These are phyloP conservation scores for Scenedesmus sp. DNA, from an alignment of 163 green algal species.

Conservation along the genomic window DNA sequence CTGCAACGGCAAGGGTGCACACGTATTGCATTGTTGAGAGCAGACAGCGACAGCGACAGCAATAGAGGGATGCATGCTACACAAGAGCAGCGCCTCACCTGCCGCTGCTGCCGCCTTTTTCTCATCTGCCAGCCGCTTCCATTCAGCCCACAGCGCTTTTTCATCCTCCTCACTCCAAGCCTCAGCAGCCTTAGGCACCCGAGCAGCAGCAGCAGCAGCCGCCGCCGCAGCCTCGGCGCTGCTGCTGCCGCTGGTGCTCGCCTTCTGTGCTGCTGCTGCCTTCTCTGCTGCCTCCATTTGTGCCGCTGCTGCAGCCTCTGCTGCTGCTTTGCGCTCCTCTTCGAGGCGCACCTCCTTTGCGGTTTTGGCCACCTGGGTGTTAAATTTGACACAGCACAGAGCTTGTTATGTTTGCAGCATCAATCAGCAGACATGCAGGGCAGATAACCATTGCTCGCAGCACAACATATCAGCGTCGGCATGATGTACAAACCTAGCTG, in stretches of 20 bases:
- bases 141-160: constrained; percentile 31
- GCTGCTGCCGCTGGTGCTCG: background rate
- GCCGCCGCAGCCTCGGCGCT: background rate
- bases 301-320: constrained; percentile 7
- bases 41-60: too few species aligned
- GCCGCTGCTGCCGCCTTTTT: constrained; percentile 30
- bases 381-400: too few species aligned
- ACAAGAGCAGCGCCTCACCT: too few species aligned
- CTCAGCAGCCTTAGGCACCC: background rate
- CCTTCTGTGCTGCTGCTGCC: constrained; percentile 11
- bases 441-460: too few species aligned
- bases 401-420: too few species aligned
- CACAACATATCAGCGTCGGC: too few species aligned
- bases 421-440: too few species aligned
- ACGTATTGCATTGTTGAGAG: too few species aligned
- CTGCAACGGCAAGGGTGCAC: background rate
- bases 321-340: constrained; percentile 31
- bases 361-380: constrained; percentile 38
- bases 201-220: background rate
- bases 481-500: too few species aligned
- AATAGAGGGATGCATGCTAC: too few species aligned
- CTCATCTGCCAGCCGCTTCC: constrained; percentile 21
- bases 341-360: constrained; percentile 28
- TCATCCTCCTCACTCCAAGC: constrained; percentile 40
- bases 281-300: constrained; percentile 12